Percentiles rank a stretch among this genome's conserved stretches.
Conservation (phyloP, 2,329 filamentous ascomycete genomes). For the Verticillium isaacii region DNA sequence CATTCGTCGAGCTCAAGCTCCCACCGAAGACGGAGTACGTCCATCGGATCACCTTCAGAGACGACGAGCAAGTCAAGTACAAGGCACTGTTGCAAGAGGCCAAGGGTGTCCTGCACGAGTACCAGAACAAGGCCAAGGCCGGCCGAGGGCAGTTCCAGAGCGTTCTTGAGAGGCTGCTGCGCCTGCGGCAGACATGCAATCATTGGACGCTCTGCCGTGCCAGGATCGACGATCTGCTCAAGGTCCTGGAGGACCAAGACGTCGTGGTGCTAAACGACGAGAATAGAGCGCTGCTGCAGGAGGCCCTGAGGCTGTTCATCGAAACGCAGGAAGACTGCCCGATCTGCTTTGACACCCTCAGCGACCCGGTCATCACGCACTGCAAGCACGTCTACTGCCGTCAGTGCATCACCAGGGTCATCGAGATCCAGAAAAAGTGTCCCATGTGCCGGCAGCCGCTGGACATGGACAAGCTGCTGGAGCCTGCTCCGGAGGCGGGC, state of each 20-base stretch:
- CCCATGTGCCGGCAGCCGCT: constrained; percentile 77
- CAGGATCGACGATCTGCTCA: constrained; percentile 67
- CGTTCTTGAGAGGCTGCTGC: constrained; percentile 75
- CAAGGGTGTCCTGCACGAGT: constrained; percentile 62
- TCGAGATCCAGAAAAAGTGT: constrained; percentile 73
- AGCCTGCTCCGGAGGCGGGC: constrained; percentile 54
- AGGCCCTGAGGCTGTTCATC: constrained; percentile 70
- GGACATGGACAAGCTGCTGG: constrained; percentile 54
- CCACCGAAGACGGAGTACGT: constrained; percentile 75
- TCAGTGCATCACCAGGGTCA: constrained; percentile 68
- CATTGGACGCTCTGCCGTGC: constrained; percentile 81
- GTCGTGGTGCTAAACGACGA: constrained; percentile 67
- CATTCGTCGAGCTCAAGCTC: constrained; percentile 75
- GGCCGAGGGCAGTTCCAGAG: constrained; percentile 60
- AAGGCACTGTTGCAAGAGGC: constrained; percentile 67
- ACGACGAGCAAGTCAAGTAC: constrained; percentile 74
- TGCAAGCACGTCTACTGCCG: constrained; percentile 80
- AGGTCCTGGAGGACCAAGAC: constrained; percentile 61
- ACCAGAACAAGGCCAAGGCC: constrained; percentile 40
- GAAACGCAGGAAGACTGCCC: constrained; percentile 80
- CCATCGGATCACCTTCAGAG: constrained; percentile 67
- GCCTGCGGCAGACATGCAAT: constrained; percentile 81
- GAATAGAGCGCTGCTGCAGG: constrained; percentile 67
- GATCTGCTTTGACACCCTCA: constrained; percentile 71
- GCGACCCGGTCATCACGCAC: constrained; percentile 73